Conservation (phyloP, 177 flowering plant genomes). For the Vitis hybrid region DNA sequence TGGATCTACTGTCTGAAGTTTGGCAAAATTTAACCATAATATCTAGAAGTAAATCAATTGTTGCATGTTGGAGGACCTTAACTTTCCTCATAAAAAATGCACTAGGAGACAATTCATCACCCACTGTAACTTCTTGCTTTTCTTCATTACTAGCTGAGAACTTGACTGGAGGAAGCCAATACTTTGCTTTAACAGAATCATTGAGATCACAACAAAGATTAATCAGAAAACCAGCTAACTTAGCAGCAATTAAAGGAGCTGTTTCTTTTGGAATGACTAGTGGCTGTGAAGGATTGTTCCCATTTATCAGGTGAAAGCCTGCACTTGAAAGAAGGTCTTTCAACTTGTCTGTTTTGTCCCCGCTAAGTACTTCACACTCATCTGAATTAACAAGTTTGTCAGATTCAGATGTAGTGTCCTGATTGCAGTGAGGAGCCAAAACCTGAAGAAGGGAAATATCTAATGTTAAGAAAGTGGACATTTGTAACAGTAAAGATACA, state of each 20-base stretch:
- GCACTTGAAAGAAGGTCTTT: conserved; percentile 91
- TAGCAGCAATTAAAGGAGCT: conserved; percentile 96
- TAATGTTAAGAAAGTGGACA: conserved; percentile 1
- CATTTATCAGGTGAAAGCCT: conserved; percentile 92
- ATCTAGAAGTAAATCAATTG: conserved; percentile 88
- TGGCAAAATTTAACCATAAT: conserved; percentile 99
- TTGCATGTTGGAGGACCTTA: conserved; percentile 95
- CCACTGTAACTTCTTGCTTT: conserved; percentile 45
- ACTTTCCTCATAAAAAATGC: conserved; percentile 96
- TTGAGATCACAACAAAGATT: conserved; percentile 97
- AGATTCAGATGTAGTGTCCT: conserved; percentile 96
- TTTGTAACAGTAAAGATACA: too few relatives aligned
- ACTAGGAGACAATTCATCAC: conserved; percentile 85
- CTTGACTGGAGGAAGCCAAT: conserved; percentile 93
- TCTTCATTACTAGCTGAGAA: conserved; percentile 74
- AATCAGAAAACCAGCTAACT: conserved; percentile 95
- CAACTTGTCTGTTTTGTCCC: conserved; percentile 95
- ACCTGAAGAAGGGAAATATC: conserved; percentile 49
- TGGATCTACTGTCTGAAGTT: conserved; percentile 74
- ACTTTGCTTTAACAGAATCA: conserved; percentile 96
- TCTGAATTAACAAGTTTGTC: conserved; percentile 96
- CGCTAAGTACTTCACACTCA: conserved; percentile 94
- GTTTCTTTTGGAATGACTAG: conserved; percentile 94
- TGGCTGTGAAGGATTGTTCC: conserved; percentile 93
- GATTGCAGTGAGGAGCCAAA: conserved; percentile 95